These are phyloP conservation scores for Actinomortierella wolfii DNA, from an alignment of 371 early-diverging fungal genomes.

Conservation along the genomic window DNA sequence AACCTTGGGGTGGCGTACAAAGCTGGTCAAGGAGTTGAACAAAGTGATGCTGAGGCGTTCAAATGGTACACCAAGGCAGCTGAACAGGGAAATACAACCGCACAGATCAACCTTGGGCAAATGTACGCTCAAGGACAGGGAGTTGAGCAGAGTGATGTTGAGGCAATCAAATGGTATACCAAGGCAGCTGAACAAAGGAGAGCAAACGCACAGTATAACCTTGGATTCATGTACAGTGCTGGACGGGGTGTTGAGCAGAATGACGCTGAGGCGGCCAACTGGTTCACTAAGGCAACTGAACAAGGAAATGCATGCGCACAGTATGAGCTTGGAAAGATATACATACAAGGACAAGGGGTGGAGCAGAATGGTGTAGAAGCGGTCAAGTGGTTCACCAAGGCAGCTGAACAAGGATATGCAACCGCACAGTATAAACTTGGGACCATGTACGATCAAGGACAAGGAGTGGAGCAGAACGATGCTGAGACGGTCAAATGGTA, in stretches of 20 bases:
- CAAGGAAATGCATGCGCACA: constrained; percentile 82
- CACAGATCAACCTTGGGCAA: constrained; percentile 84
- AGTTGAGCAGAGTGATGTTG: constrained; percentile 55
- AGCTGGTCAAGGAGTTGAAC: constrained; percentile 78
- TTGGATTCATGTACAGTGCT: constrained; percentile 83
- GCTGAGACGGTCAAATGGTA: constrained; percentile 71
- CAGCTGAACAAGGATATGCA: constrained; percentile 80
- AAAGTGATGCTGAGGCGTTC: constrained; percentile 61
- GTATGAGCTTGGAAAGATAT: constrained; percentile 73
- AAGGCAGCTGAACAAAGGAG: constrained; percentile 80
- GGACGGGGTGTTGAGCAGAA: constrained; percentile 78
- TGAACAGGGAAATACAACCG: constrained; percentile 66
- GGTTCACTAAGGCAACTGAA: constrained; percentile 66
- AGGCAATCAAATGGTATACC: constrained; percentile 80
- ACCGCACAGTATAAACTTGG: constrained; percentile 87
- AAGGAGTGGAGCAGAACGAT: constrained; percentile 71
- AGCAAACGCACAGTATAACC: constrained; percentile 72
- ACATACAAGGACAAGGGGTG: constrained; percentile 81
- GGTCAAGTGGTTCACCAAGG: constrained; percentile 76
- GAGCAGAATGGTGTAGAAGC: constrained; percentile 57
- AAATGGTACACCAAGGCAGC: constrained; percentile 78
- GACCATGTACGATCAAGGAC: constrained; percentile 82
- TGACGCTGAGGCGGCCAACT: constrained; percentile 68
- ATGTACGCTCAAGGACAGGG: constrained; percentile 88
- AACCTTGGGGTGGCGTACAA: constrained; percentile 83